Conservation (phyloP, 164 flowering plant genomes). For the Macadamia integrifolia region DNA sequence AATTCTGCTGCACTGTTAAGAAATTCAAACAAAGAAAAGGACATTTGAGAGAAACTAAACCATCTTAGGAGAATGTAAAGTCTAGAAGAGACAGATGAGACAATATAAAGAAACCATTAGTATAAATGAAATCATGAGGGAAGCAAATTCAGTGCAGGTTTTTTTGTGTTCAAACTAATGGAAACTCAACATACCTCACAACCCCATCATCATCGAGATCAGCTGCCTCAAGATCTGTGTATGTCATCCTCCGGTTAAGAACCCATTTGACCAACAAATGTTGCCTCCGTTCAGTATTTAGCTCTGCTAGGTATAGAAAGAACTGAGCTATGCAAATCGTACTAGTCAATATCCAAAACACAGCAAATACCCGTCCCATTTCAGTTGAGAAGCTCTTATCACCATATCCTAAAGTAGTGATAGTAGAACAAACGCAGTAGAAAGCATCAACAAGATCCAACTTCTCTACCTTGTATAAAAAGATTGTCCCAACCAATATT, state of each 20-base stretch:
- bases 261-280: conserved; percentile 52
- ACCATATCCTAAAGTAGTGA: conserved; percentile 85
- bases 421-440: conserved; percentile 82
- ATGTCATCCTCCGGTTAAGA: conserved; percentile 42
- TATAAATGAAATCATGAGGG: too few species aligned
- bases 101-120: too few species aligned
- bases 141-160: neutral
- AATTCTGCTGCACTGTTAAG: conserved; percentile 66
- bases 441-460: conserved; percentile 53
- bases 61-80: neutral
- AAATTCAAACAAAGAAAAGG: conserved; percentile 2
- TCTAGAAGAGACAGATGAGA: neutral
- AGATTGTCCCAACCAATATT: too few species aligned
- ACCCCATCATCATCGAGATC: conserved; percentile 66
- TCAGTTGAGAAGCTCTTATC: conserved; percentile 74
- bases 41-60: neutral
- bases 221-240: conserved; percentile 69
- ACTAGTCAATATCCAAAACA: conserved; percentile 65
- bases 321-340: conserved; percentile 71
- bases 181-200: conserved; percentile 38
- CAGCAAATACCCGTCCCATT: conserved; percentile 36
- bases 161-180: neutral
- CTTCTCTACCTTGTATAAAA: conserved; percentile 14
- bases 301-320: conserved; percentile 65
- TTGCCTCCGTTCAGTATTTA: conserved; percentile 48